phyloP scores from a whole-genome alignment of 768 basidiomycete species.

The Macrocybe gigantea region DNA sequence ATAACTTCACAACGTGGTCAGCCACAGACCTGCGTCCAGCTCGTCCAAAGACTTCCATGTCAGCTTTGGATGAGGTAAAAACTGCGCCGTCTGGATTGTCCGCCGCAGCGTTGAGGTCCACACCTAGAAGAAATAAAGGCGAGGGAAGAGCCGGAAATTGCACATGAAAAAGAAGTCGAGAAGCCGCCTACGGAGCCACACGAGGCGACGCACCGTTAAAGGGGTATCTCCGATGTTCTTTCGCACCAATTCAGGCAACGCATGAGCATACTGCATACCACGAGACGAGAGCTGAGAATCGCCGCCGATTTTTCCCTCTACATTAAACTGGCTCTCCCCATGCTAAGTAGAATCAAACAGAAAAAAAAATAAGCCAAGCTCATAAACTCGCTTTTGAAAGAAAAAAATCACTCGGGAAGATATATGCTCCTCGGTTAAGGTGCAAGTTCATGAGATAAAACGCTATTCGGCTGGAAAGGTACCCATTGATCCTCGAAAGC shows the following conservation, averaged over 20 bases:
- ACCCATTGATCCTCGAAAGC: conserved; percentile 84
- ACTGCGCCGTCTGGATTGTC: conserved; percentile 85
- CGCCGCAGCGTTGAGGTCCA: conserved; percentile 98
- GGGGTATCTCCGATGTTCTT: conserved; percentile 88
- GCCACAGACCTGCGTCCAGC: conserved; percentile 73
- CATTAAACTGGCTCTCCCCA: conserved; percentile 95
- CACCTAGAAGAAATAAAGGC: conserved; percentile 43
- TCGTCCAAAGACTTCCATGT: conserved; percentile 99
- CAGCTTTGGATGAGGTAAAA: conserved; percentile 81
- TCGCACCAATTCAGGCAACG: conserved; percentile 81
- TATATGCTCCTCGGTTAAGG: conserved; percentile 96
- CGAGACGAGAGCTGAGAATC: conserved; percentile 83
- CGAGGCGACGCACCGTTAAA: conserved; percentile 56
- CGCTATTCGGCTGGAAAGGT: conserved; percentile 93
- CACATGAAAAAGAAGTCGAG: neutral
- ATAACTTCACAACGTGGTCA: neutral
- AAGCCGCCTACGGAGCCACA: neutral
- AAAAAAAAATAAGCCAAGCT: neutral
- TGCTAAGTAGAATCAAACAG: conserved; percentile 52
- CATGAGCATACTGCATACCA: conserved; percentile 80
- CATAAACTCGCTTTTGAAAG: no score
- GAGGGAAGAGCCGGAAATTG: conserved; percentile 1
- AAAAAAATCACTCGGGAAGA: conserved; percentile 74
- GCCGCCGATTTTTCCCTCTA: conserved; percentile 97
- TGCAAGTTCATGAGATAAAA: conserved; percentile 99